phyloP scores from a whole-genome alignment of 441 rosid genomes.

The Populus hybrid region DNA sequence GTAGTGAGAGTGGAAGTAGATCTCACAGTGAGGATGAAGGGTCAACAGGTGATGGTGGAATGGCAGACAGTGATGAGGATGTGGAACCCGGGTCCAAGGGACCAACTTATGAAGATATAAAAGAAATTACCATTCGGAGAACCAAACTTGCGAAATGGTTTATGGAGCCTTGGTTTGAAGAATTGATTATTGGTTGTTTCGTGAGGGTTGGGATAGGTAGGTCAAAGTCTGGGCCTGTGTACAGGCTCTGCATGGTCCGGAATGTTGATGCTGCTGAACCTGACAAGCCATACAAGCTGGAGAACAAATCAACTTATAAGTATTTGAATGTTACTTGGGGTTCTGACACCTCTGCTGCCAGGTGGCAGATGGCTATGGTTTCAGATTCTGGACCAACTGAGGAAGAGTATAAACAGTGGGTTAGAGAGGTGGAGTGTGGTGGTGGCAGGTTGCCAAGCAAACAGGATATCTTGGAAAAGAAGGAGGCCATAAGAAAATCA shows the following conservation, averaged over 20 bases:
- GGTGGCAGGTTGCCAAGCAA: constrained; percentile 83
- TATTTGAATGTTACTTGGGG: constrained; percentile 91
- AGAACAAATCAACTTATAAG: constrained; percentile 74
- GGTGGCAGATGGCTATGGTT: constrained; percentile 99
- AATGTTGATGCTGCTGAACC: constrained; percentile 93
- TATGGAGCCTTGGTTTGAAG: constrained; percentile 99
- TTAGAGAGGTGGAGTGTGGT: constrained; percentile 78
- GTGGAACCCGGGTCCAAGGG: constrained; percentile 52
- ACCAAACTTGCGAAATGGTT: constrained; percentile 94
- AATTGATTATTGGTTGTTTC: constrained; percentile 90
- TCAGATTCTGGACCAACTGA: constrained; percentile 89
- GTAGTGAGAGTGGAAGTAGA: constrained; percentile 71
- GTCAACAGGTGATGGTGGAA: constrained; percentile 74
- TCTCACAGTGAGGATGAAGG: constrained; percentile 90
- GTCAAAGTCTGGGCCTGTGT: constrained; percentile 71
- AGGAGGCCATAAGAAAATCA: constrained; percentile 63
- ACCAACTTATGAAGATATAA: constrained; percentile 74
- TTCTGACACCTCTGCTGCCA: constrained; percentile 81
- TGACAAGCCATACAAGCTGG: constrained; percentile 72
- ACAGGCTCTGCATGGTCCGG: constrained; percentile 82
- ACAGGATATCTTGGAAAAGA: constrained; percentile 83
- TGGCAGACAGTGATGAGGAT: constrained; percentile 92
- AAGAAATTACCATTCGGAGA: constrained; percentile 80
- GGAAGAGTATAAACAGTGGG: constrained; percentile 85
- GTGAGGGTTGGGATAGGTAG: constrained; percentile 92